Base-by-base conservation (phyloP, 2,329 filamentous ascomycete species). In the Ophiostoma angusticollis region DNA sequence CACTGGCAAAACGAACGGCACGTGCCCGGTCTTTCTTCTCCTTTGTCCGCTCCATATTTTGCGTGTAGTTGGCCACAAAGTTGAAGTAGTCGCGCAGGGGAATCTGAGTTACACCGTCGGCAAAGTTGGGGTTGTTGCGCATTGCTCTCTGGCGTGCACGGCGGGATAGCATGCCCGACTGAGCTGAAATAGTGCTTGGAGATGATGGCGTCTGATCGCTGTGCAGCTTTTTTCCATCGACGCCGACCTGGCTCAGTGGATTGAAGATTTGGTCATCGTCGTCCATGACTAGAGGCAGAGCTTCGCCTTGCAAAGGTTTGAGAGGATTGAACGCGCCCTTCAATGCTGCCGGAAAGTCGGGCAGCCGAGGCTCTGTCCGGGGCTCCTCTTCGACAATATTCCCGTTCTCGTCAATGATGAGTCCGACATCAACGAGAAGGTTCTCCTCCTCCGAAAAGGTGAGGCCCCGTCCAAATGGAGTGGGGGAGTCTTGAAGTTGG, bases 371-470 rank as follows among this genome's bases (percentile, higher is more conserved):
- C 40, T 48, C 46, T 2, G 40, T 14, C 13, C 17, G 35, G 2
- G 43, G 37, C 19, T 49, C 47, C 19, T 44, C 40, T 49, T 49
- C 46, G 18, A 47, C 14, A 31, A 45, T 31, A 31, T 48, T 17
- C 40, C 45, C 46, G 13, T 48, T 46, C 11, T 51, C 47, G 17
- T 54, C 47, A 14, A 49, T 44, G 29, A 45, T 37, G 14, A 60
- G 51, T 3, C 60, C 61, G 11, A 62, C 54, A 17, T 64, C 44
- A 2, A 49, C 43, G 8, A 58, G 58, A 19, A 74, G 55, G 3
- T 49, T 49, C 16, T 62, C 54, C 5, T 70, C 71, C 2, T 61
- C 48, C 2, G 63, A 61, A 13, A 74, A 58, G 48, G 23, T 5
- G 58, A 43, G 19, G 54, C 55, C 0, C 19, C 47, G 35, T 37